These are phyloP conservation scores for Pistacia vera DNA, from an alignment of 345 rosid species.

Conservation along the genomic window DNA sequence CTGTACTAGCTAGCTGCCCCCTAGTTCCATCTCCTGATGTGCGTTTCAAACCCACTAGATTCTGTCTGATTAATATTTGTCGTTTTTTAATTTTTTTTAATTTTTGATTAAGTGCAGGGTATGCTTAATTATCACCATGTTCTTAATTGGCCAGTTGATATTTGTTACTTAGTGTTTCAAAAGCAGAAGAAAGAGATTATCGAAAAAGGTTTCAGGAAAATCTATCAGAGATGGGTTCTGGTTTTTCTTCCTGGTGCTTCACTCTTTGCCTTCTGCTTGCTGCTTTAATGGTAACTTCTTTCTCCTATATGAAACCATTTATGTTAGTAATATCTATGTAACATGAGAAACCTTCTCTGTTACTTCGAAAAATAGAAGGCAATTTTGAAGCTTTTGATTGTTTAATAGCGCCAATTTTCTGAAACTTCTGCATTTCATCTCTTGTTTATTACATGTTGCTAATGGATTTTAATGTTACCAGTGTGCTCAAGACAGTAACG, in stretches of 20 bases:
- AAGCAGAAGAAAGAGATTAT: not conserved
- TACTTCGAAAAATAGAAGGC: not conserved
- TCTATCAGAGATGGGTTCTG: conserved; percentile 11
- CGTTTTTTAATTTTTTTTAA: not conserved
- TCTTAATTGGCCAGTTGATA: not conserved
- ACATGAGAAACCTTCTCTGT: not conserved
- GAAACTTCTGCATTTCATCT: not conserved
- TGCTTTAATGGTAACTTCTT: conserved; percentile 4
- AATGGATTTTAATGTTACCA: not conserved
- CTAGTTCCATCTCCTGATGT: not conserved
- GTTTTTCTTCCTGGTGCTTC: conserved; percentile 4
- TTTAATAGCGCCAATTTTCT: not conserved
- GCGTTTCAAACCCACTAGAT: not conserved
- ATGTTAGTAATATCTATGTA: not conserved
- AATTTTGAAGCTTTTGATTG: not conserved
- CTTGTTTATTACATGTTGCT: not conserved
- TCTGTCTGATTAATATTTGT: not conserved
- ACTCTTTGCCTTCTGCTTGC: not conserved
- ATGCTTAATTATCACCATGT: not conserved
- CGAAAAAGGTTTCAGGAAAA: not conserved
- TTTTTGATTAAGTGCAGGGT: not conserved
- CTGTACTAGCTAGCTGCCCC: not conserved
- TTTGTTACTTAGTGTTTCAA: not conserved
- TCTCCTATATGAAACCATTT: not conserved
- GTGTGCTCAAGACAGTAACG: conserved; percentile 8